Evolutionary conservation across 768 basidiomycete genomes (phyloP), one percentile per base, ranked within the genome.

Genomic region (Paxillus involutus): DNA sequence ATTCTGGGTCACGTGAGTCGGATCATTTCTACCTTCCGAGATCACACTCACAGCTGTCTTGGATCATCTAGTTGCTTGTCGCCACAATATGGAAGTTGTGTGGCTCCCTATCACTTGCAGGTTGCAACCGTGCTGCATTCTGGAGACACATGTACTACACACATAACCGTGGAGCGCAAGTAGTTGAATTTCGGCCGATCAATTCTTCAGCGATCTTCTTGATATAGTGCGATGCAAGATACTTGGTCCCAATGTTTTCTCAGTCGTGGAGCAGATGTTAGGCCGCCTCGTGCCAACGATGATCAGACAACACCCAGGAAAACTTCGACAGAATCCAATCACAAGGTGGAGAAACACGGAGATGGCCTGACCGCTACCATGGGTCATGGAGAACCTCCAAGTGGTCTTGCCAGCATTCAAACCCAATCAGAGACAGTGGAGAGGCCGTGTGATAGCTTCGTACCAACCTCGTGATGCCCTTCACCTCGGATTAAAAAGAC

Each of bases 381-480:
- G 14, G 37, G 14, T 13, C 37, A 39, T 4, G 33, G 12, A 35
- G 33, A 35, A 35, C 33, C 33, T 1, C 39, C 39, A 5, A 40
- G 39, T 3, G 19, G 12, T 26, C 21, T 16, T 26, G 8, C 16
- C 26, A 45, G 30, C 9, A 14, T 29, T 45, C 29, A 53, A 37
- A 54, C 42, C 50, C 30, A 52, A 41, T 33, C 16, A 33, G 30
- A 45, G 57, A 62, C 51, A 62, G 59, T 57, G 55, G 35, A 33
- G 26, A 26, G 26, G 11, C 49, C 58, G 57, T 64, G 62, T 53
- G 60, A 64, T 32, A 24, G 24, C 39, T 39, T 48, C 55, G 54
- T 29, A 30, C 29, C 29, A 30, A 42, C 21, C 21, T 21, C 21
- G 21, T 21, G 21, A 21, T 21, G 3, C 21, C 21, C 21, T 21